Percentiles rank a stretch among this genome's conserved stretches.
phyloP scores from a whole-genome alignment of 2,329 filamentous ascomycete genomes.

The Pyricularia pennisetigena region DNA sequence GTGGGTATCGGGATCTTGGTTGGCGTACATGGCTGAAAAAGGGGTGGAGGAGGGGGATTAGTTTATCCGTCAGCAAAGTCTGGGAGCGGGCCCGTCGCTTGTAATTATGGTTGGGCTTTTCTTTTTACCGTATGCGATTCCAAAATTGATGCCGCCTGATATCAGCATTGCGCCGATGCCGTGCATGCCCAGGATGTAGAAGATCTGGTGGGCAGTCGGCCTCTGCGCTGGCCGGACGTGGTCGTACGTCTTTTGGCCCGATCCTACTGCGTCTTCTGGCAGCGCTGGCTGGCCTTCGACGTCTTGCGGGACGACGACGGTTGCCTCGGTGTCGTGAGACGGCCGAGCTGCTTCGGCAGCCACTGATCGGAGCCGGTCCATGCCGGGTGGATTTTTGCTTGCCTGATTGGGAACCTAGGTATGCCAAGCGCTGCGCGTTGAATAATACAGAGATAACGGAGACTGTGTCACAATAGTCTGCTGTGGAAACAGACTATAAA shows the following conservation, averaged over 20 bases:
- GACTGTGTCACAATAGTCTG: not conserved
- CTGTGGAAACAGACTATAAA: not conserved
- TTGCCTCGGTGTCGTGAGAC: not conserved
- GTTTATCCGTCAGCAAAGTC: slow-evolving; percentile 2
- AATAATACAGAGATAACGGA: not conserved
- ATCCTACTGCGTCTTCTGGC: not conserved
- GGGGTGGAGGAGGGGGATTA: no score
- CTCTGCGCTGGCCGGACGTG: slow-evolving; percentile 6
- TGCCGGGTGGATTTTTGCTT: not conserved
- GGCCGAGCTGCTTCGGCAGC: not conserved
- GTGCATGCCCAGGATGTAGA: slow-evolving; percentile 38
- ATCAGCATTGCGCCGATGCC: slow-evolving; percentile 36
- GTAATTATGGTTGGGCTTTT: not conserved
- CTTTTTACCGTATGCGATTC: slow-evolving; percentile 38
- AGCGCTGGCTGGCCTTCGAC: not conserved
- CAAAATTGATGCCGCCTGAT: slow-evolving; percentile 41
- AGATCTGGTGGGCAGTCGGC: slow-evolving; percentile 32
- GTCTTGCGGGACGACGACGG: not conserved
- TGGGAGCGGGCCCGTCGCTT: not conserved
- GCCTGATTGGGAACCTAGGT: not conserved
- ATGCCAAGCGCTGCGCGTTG: not conserved
- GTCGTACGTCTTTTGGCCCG: not conserved
- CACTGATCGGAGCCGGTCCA: not conserved
- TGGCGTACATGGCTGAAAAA: slow-evolving; percentile 34
- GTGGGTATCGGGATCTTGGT: slow-evolving; percentile 20